Base-by-base conservation (phyloP, 352 stramenopile species). In the Phytophthora idaei region DNA sequence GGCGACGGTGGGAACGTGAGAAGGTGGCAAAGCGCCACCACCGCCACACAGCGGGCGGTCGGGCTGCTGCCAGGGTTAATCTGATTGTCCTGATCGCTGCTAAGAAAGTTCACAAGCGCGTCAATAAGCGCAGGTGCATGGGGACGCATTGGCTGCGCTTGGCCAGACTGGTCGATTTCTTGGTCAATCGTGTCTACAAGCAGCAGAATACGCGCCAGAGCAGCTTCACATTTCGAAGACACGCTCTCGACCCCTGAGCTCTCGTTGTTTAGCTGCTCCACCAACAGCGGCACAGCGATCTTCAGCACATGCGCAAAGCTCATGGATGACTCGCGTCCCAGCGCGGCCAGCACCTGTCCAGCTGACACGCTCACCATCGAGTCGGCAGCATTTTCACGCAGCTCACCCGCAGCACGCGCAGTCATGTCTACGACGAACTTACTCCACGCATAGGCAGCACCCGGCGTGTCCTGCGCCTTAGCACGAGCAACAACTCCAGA, bases 351-450 rank as follows among this genome's bases (percentile, higher is more conserved):
- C 45, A 93, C 81, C 5, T 85, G 73, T 39, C 86, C 83, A 7
- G 88, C 88, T 15, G 85, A 93, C 7, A 88, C 78, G 55, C 85
- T 91, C 37, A 90, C 83, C 57, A 96, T 78, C 17, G 88, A 96
- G 62, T 96, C 86, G 3, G 84, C 67, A n/a, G 88, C 83, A 55
- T 95, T 73, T 25, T 87, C 82, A 11, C 72, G 63, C 45, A 96
- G 67, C 53, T 96, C 84, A 6, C 84, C 73, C 4, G 72, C 82
- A 8, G 87, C 81, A 44, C 85, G 83, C 27, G 83, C 80, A 11
- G 82, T 90, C 29, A 93, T 73, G 48, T 92, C 83, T 27, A 93
- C 83, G 7, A 96, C 85, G 69, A 94, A 94, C 61, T 94, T 91
- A 64, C 68, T 92, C 88, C 88, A 96, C 10, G 88, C 88, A 57